Percentiles rank a stretch among this genome's conserved stretches.
Evolutionary conservation across 768 basidiomycete species (phyloP).

Genomic region (Cyclocybe cylindracea): DNA sequence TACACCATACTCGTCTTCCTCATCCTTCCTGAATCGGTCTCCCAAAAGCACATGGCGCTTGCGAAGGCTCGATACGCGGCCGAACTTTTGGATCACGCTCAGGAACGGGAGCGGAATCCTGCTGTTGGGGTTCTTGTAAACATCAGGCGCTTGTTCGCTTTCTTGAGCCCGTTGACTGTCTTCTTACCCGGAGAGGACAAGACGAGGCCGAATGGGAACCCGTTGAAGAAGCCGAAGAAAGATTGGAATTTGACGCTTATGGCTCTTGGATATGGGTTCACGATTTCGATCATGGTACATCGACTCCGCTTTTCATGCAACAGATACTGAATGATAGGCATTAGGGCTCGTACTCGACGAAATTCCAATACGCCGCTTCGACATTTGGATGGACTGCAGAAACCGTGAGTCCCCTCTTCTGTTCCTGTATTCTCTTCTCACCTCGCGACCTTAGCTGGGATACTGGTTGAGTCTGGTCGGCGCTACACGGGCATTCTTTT

Average conservation of each 20-base stretch:
- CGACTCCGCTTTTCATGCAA: not conserved
- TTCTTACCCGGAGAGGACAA: constrained; percentile 48
- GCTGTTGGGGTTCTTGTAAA: constrained; percentile 32
- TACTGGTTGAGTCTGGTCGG: constrained; percentile 67
- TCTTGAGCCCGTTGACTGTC: constrained; percentile 71
- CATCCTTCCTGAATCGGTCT: constrained; percentile 79
- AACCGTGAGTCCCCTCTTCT: constrained; percentile 39
- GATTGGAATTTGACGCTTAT: constrained; percentile 71
- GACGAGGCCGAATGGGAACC: constrained; percentile 21
- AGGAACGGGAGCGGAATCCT: constrained; percentile 15
- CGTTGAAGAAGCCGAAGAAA: constrained; percentile 39
- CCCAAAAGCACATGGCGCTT: constrained; percentile 45
- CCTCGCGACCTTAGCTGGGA: constrained; percentile 50
- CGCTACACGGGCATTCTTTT: constrained; percentile 50
- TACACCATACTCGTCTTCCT: constrained; percentile 53
- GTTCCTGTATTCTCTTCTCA: not conserved
- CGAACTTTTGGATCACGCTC: constrained; percentile 22
- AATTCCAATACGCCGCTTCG: constrained; percentile 64
- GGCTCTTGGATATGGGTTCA: constrained; percentile 52
- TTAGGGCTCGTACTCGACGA: constrained; percentile 58
- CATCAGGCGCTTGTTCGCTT: constrained; percentile 52
- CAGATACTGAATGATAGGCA: not conserved
- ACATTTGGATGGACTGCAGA: constrained; percentile 71
- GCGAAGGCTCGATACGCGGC: constrained; percentile 37
- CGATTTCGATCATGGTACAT: constrained; percentile 48